phyloP scores from a whole-genome alignment of 1,139 yeast genomes.

The Geotrichum histeridarum region DNA sequence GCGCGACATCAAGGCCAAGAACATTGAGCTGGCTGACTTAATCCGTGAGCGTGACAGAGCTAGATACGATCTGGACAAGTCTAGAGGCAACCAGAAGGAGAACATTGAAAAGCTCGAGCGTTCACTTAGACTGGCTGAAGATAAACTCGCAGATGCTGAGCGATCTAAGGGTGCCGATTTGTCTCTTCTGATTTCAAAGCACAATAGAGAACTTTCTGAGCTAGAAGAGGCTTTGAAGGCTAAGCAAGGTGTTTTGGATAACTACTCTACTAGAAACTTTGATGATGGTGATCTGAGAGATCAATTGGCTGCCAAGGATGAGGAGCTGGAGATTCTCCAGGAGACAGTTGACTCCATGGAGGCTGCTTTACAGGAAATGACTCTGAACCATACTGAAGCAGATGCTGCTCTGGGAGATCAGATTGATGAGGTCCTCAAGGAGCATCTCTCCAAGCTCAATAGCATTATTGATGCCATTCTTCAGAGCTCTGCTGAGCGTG shows the following conservation, averaged over 20 bases:
- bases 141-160: conserved; percentile 58
- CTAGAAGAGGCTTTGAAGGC: conserved; percentile 38
- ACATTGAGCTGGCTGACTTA: conserved; percentile 80
- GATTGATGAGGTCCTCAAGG: conserved; percentile 50
- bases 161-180: conserved; percentile 64
- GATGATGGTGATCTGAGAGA: conserved; percentile 42
- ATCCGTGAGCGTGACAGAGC: conserved; percentile 89
- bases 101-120: conserved; percentile 65
- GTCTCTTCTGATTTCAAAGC: conserved; percentile 56
- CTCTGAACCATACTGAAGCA: conserved; percentile 45
- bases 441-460: conserved; percentile 48
- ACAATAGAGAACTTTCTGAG: conserved; percentile 45
- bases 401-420: conserved; percentile 52
- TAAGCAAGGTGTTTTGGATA: conserved; percentile 37
- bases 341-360: conserved; percentile 59
- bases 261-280: conserved; percentile 27
- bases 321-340: conserved; percentile 73
- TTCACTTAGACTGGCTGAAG: conserved; percentile 58
- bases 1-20: conserved; percentile 78
- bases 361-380: conserved; percentile 56
- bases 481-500: conserved; percentile 60
- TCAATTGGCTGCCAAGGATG: conserved; percentile 61
- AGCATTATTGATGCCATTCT: conserved; percentile 69
- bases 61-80: conserved; percentile 71
- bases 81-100: conserved; percentile 59